phyloP scores from a whole-genome alignment of 202 grass and related monocot genomes.

The Schoenoplectus tabernaemontani region DNA sequence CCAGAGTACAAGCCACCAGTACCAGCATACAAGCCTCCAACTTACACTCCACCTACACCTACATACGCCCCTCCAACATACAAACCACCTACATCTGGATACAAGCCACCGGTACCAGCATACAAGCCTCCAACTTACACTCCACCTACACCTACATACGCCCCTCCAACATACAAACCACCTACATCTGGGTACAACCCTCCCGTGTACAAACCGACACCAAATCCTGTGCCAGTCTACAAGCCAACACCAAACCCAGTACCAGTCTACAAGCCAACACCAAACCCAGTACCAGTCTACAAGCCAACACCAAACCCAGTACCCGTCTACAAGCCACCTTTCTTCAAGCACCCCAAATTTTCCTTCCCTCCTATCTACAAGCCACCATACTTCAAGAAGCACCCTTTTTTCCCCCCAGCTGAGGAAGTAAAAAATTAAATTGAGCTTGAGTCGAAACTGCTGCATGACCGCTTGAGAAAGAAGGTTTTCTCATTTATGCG shows the following conservation, averaged over 20 bases:
- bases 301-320: slow-evolving; percentile 17
- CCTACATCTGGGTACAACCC: slow-evolving; percentile 14
- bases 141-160: slow-evolving; percentile 8
- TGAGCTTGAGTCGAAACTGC: neutral
- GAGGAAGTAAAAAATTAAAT: slow-evolving; percentile 31
- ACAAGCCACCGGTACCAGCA: slow-evolving; percentile 12
- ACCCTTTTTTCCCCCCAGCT: slow-evolving; percentile 33
- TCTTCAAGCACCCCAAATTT: slow-evolving; percentile 13
- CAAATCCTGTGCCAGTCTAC: neutral
- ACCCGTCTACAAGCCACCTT: slow-evolving; percentile 18
- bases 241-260: slow-evolving; percentile 16
- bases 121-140: neutral
- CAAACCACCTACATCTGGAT: neutral
- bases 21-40: neutral
- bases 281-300: slow-evolving; percentile 25
- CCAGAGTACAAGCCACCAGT: slow-evolving; percentile 8
- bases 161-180: neutral
- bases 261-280: slow-evolving; percentile 6
- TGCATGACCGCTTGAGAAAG: neutral
- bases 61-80: neutral
- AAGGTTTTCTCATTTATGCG: neutral
- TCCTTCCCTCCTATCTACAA: slow-evolving; percentile 10
- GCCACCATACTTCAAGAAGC: slow-evolving; percentile 24
- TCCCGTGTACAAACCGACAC: slow-evolving; percentile 14
- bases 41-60: slow-evolving; percentile 1